phyloP scores from a whole-genome alignment of 140 eudicot species.

The Ambrosia hybrid region DNA sequence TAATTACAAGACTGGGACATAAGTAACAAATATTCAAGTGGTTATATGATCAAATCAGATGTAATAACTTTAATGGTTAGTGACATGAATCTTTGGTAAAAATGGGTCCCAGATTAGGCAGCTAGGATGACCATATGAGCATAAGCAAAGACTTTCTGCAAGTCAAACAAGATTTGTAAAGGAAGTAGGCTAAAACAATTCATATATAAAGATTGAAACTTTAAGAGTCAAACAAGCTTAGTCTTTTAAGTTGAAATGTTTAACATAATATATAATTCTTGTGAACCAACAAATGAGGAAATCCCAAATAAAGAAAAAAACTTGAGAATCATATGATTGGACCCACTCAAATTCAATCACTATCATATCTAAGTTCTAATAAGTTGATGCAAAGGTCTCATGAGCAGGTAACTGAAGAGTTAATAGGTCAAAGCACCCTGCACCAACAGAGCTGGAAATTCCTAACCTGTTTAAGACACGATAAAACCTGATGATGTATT shows the following conservation, averaged over 20 bases:
- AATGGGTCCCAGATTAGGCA: constrained; percentile 58
- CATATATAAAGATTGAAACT: constrained; percentile 19
- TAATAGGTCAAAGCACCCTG: too few relatives aligned
- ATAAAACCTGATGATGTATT: too few relatives aligned
- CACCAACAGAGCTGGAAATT: too few relatives aligned
- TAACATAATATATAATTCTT: constrained; percentile 15
- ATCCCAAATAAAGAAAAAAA: too few relatives aligned
- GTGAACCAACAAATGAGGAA: too few relatives aligned
- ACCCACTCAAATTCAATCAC: too few relatives aligned
- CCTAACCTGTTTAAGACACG: too few relatives aligned
- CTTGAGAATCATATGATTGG: too few relatives aligned
- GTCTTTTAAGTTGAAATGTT: background rate
- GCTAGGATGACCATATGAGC: constrained; percentile 25
- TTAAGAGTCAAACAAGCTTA: constrained; percentile 15
- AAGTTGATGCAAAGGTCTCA: too few relatives aligned
- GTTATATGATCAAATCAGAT: background rate
- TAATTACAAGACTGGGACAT: constrained; percentile 8
- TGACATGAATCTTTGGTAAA: constrained; percentile 27
- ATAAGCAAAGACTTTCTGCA: constrained; percentile 35
- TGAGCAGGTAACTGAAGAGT: too few relatives aligned
- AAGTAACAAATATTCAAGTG: constrained; percentile 15
- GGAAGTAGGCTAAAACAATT: constrained; percentile 21
- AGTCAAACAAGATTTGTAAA: constrained; percentile 23
- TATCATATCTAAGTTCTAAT: too few relatives aligned
- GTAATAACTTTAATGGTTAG: background rate